Base-by-base conservation (phyloP, 352 stramenopile species). In the Aphanomyces astaci region DNA sequence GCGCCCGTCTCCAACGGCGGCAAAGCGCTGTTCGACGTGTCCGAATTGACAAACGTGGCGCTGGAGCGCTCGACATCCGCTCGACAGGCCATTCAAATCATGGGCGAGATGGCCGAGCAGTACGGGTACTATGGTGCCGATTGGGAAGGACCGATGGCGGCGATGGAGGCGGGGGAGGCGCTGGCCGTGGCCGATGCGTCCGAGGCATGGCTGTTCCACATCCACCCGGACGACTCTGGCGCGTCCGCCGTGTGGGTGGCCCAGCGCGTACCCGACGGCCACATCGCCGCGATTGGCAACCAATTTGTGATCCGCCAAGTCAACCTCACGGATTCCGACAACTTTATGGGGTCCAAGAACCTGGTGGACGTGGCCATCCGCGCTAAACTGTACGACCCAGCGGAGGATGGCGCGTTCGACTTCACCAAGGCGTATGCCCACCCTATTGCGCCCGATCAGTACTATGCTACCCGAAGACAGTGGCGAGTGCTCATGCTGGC, bases 131-230 rank as follows among this genome's bases (percentile, higher is more conserved):
- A 98, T 70, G 92, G 91, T 51, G 90, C 84, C 49, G 77, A 82
- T 43, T 96, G 87, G 87, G 83, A 96, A 70, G 78, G 80, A 4
- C 71, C 81, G 0, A 62, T 53, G 45, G 74, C 82, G 28, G 82
- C 81, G 57, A 77, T 80, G 56, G 89, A 96, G 65, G 89, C 81
- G 31, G 90, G 86, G 11, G 94, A 98, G 76, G 86, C 87, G 28
- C 81, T 98, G 22, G 95, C 82, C 0, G 88, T 98, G 13, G 90
- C 81, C 2, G 95, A 98, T 75, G 76, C 85, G 2, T 80, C 80
- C 22, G 92, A 98, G 65, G 90, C 82, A 32, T 98, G 94, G 94
- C 88, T 98, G 54, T 98, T 98, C 74, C 95, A 98, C 74, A 96
- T 98, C 51, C 64, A 98, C 36, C 87, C 93, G 0, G 93, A 98